Evolutionary conservation across 495 filamentous ascomycete genomes (phyloP), one percentile per base, ranked within the genome.

Genomic region (Aspergillus baeticus): DNA sequence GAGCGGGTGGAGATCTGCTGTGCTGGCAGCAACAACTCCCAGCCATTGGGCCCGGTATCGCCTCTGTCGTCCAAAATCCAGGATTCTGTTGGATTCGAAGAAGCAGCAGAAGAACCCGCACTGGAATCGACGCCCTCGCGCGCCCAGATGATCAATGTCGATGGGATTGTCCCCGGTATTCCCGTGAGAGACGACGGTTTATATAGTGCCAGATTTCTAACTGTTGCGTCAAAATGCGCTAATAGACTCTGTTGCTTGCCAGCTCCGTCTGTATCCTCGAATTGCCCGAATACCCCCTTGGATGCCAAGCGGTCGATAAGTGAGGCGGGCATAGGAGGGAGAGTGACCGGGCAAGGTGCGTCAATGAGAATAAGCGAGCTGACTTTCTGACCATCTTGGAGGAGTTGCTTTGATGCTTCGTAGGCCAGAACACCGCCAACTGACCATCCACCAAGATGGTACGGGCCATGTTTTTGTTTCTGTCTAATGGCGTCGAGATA

Each of bases 401-500:
- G 50, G 0, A 80, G 63, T 20, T 69, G 62, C 38, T 63, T 50
- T 2, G 75, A 67, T 5, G 60, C 64, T 10, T 70, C 65, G 49
- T 69, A 79, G 14, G 80, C 77, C 41, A 71, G 56, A 14, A 81
- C 61, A 2, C 80, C 81, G 0, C 79, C 77, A 2, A 70, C 62
- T 42, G 79, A 76, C 77, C 76, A 76, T 44, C 89, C 89, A 10
- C 81, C 80, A 6, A 92, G 62, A 31, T 79, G 67, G 62, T 91
- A 92, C 0, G 89, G 88, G 6, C 88, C 89, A 1, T 70, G 26
- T 1, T 85, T 81, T 60, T 87, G 86, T 26, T 81, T 80, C 2
- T 79, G 78, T 56, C 79, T 79, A 52, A 91, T 85, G 61, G 87
- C 86, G 3, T 69, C 61, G 21, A 87, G 73, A 63, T 84, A 91